Conservation (phyloP, 495 filamentous ascomycete genomes). For the Pseudoneurospora amorphoporcata region DNA sequence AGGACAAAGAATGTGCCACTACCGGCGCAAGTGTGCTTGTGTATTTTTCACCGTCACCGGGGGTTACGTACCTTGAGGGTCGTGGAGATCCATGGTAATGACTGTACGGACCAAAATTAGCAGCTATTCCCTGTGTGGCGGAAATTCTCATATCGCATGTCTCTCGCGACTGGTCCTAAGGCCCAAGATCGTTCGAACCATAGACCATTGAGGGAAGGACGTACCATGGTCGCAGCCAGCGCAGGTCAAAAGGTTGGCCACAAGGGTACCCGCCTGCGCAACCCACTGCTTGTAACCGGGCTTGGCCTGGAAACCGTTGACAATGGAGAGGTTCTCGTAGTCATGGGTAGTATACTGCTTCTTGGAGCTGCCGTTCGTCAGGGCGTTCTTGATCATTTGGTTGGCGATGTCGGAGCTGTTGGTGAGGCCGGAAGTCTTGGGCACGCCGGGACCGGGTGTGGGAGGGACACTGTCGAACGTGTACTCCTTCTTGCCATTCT, state of each 20-base stretch:
- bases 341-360: slow-evolving; percentile 43
- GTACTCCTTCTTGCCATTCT: slow-evolving; percentile 33
- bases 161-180: background rate
- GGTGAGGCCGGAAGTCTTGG: slow-evolving; percentile 50
- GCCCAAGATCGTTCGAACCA: background rate
- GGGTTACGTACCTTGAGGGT: slow-evolving; percentile 66
- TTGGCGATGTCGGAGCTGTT: slow-evolving; percentile 58
- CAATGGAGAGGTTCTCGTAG: slow-evolving; percentile 42
- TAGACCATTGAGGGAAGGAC: slow-evolving; percentile 5
- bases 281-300: slow-evolving; percentile 97
- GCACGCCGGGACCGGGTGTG: slow-evolving; percentile 62
- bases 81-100: slow-evolving; percentile 95
- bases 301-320: slow-evolving; percentile 57
- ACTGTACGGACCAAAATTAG: slow-evolving; percentile 33
- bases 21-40: slow-evolving; percentile 81
- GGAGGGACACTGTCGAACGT: slow-evolving; percentile 67
- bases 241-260: slow-evolving; percentile 88
- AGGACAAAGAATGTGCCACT: background rate
- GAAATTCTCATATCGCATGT: background rate
- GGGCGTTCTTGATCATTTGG: slow-evolving; percentile 41
- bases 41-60: slow-evolving; percentile 40
- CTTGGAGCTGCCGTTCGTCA: slow-evolving; percentile 6
- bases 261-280: slow-evolving; percentile 87
- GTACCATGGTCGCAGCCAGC: slow-evolving; percentile 81
- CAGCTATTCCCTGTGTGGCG: background rate